A percentile compares a stretch with the other conserved stretches of the same genome.
Evolutionary conservation across 108 stramenopile genomes (phyloP).

Genomic region (Cylindrotheca fusiformis): DNA sequence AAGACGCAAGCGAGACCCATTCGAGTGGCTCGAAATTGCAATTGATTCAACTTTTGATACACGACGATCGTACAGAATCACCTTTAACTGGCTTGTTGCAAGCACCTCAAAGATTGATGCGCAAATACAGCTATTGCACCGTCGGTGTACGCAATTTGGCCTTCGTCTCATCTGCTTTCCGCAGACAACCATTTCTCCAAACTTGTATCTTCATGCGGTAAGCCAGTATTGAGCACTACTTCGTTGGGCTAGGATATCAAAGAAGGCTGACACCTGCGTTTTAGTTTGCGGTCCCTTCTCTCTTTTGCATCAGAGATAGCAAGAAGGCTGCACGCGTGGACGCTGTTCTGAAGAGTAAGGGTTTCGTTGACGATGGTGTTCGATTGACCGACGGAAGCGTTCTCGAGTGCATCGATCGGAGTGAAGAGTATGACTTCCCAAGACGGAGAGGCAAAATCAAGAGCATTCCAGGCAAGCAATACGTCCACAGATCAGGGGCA

Average conservation of each 20-base stretch:
- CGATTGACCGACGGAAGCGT: conserved; percentile 60
- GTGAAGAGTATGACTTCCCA: conserved; percentile 64
- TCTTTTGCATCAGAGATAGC: conserved; percentile 42
- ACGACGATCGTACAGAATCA: conserved; percentile 70
- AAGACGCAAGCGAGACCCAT: conserved; percentile 61
- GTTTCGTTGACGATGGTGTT: conserved; percentile 80
- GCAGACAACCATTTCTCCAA: conserved; percentile 51
- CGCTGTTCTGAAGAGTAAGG: conserved; percentile 38
- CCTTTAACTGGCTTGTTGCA: conserved; percentile 89
- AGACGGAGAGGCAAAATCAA: conserved; percentile 27
- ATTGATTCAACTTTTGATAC: conserved; percentile 71
- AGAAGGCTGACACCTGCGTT: background rate
- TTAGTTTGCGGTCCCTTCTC: conserved; percentile 59
- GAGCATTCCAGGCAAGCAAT: conserved; percentile 45
- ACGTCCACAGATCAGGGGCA: conserved; percentile 71
- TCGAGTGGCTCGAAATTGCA: conserved; percentile 84
- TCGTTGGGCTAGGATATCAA: background rate
- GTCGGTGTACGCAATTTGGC: conserved; percentile 78
- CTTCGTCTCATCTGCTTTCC: conserved; percentile 66
- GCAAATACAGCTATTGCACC: conserved; percentile 76
- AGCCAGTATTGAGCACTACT: conserved; percentile 5
- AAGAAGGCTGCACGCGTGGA: conserved; percentile 46
- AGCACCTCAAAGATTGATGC: conserved; percentile 76
- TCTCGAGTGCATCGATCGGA: conserved; percentile 44
- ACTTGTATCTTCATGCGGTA: conserved; percentile 68